Conservation (phyloP, 192 early-diverging fungal genomes). For the Endogone sp. region DNA sequence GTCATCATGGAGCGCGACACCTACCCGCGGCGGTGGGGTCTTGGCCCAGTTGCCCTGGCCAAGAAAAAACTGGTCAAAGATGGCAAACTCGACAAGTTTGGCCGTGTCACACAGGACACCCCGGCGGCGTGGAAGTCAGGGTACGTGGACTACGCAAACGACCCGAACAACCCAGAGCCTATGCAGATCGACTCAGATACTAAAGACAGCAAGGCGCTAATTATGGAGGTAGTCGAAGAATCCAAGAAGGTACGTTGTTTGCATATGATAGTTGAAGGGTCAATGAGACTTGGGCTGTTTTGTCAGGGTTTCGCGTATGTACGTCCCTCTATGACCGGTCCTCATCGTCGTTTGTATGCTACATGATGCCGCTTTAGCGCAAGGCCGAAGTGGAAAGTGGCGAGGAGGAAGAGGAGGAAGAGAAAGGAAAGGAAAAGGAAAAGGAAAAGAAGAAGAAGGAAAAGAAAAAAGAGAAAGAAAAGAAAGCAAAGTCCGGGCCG, state of each 20-base stretch:
- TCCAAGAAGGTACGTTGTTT: too few relatives aligned
- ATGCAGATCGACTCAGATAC: conserved; percentile 22
- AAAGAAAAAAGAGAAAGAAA: conserved; percentile 36
- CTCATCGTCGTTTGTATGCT: too few relatives aligned
- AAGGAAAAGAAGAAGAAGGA: conserved; percentile 43
- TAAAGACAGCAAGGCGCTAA: conserved; percentile 5
- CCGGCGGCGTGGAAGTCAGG: conserved; percentile 79
- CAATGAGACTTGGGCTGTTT: too few relatives aligned
- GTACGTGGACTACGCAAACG: conserved; percentile 64
- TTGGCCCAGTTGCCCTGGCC: conserved; percentile 91
- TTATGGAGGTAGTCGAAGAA: neutral
- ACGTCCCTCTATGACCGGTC: too few relatives aligned
- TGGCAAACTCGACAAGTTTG: conserved; percentile 97
- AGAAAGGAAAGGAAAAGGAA: conserved; percentile 29
- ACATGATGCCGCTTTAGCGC: conserved; percentile 14
- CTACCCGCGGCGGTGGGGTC: conserved; percentile 96
- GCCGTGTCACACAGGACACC: conserved; percentile 82
- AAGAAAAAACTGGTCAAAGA: conserved; percentile 99
- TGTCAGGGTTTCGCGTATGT: too few relatives aligned
- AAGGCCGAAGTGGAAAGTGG: conserved; percentile 32
- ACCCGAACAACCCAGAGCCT: conserved; percentile 26
- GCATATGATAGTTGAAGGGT: too few relatives aligned
- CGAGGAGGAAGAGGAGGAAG: conserved; percentile 22
- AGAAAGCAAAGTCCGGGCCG: conserved; percentile 21
- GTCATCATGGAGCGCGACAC: conserved; percentile 99